Percentiles rank a stretch among this genome's conserved stretches.
Evolutionary conservation across 768 basidiomycete species (phyloP).

Genomic region (Boletellus ananiceps): DNA sequence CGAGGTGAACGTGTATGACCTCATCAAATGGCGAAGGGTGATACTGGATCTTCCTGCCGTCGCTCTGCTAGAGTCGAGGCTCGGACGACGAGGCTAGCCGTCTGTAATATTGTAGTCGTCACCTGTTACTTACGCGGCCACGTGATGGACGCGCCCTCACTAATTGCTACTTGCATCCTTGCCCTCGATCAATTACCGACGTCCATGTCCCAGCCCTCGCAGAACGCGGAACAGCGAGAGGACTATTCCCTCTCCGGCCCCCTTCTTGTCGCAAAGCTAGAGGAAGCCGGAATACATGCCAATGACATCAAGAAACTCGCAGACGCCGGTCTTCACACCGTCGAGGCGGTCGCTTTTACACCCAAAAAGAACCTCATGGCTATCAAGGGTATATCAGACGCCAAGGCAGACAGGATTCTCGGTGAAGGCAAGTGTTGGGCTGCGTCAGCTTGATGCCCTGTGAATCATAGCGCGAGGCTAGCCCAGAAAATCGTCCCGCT

Average conservation of each 20-base stretch:
- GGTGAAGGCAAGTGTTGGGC: constrained; percentile 61
- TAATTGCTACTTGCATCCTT: not conserved
- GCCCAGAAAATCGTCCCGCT: constrained; percentile 95
- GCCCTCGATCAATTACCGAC: not conserved
- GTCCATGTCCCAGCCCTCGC: constrained; percentile 45
- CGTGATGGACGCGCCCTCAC: constrained; percentile 30
- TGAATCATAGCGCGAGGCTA: constrained; percentile 30
- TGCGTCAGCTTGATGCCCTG: not conserved
- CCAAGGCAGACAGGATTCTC: constrained; percentile 96
- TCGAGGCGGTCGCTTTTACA: constrained; percentile 94
- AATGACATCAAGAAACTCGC: constrained; percentile 94
- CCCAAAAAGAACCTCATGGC: constrained; percentile 87
- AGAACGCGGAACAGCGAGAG: constrained; percentile 46
- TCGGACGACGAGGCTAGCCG: constrained; percentile 38
- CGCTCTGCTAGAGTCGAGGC: constrained; percentile 65
- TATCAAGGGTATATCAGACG: constrained; percentile 96
- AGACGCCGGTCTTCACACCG: constrained; percentile 88
- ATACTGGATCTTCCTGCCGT: constrained; percentile 80
- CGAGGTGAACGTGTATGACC: constrained; percentile 74
- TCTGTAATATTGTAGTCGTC: not conserved
- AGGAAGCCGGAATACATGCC: constrained; percentile 84
- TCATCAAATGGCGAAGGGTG: constrained; percentile 78
- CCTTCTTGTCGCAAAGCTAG: constrained; percentile 74
- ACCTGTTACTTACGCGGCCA: constrained; percentile 19
- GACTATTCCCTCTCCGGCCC: constrained; percentile 68